These are phyloP conservation scores for Osmanthus fragrans DNA, from an alignment of 257 asterid species.

Conservation along the genomic window DNA sequence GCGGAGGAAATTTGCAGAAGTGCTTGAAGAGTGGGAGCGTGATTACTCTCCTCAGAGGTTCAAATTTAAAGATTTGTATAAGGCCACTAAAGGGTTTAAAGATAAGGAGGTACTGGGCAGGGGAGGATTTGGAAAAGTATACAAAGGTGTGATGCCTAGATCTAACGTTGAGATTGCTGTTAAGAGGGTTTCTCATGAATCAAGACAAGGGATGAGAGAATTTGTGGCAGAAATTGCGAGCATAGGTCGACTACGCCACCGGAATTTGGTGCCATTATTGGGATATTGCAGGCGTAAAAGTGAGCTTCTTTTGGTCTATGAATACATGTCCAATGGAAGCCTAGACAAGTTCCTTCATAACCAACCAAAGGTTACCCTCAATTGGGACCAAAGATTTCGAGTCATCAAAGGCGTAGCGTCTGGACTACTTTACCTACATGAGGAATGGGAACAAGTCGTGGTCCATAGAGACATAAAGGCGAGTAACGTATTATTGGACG, in stretches of 20 bases:
- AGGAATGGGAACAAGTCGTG: conserved; percentile 67
- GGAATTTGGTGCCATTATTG: conserved; percentile 55
- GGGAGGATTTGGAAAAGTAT: conserved; percentile 74
- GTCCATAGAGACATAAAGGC: conserved; percentile 72
- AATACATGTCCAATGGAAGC: conserved; percentile 73
- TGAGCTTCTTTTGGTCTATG: conserved; percentile 64
- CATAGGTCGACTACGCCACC: conserved; percentile 67
- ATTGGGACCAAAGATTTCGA: conserved; percentile 52
- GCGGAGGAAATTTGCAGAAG: conserved; percentile 48
- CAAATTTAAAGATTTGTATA: conserved; percentile 55
- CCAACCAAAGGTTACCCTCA: conserved; percentile 35
- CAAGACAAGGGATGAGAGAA: conserved; percentile 67
- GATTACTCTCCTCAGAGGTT: conserved; percentile 61
- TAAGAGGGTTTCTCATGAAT: conserved; percentile 60
- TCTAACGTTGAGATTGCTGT: conserved; percentile 51
- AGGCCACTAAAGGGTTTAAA: conserved; percentile 56
- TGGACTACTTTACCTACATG: conserved; percentile 59
- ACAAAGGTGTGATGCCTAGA: conserved; percentile 46
- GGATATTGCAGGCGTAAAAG: conserved; percentile 64
- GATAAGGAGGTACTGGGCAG: conserved; percentile 51
- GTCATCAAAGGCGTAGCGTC: conserved; percentile 63
- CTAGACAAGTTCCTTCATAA: conserved; percentile 49
- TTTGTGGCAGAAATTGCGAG: conserved; percentile 66
- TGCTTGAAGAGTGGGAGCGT: conserved; percentile 64
- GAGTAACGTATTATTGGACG: conserved; percentile 58